Evolutionary conservation across 768 basidiomycete species (phyloP).

Genomic region (Amanita polypyramis): DNA sequence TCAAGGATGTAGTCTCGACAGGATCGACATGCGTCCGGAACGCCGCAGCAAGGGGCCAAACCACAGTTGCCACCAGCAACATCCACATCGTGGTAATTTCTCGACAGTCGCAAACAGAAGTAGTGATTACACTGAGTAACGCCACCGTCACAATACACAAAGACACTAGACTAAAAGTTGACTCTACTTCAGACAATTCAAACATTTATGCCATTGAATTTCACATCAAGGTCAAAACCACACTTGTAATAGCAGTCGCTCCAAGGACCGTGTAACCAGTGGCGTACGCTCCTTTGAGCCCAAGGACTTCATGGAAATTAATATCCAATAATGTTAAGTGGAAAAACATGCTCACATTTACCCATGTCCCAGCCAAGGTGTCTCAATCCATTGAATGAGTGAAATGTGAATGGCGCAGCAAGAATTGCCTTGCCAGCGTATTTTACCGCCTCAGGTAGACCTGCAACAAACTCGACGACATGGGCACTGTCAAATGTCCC

Average conservation of each 20-base stretch:
- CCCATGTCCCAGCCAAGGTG: constrained; percentile 87
- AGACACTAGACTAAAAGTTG: not conserved
- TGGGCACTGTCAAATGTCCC: constrained; percentile 70
- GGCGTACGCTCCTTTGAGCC: constrained; percentile 68
- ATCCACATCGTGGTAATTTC: not conserved
- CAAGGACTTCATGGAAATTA: constrained; percentile 45
- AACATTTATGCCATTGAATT: not conserved
- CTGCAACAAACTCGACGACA: constrained; percentile 60
- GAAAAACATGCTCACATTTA: constrained; percentile 55
- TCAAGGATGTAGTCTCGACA: not conserved
- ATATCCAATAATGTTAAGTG: constrained; percentile 1
- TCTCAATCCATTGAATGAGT: constrained; percentile 81
- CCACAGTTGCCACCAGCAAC: not conserved
- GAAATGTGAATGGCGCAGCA: constrained; percentile 85
- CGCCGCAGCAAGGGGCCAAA: not conserved
- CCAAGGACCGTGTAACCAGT: constrained; percentile 82
- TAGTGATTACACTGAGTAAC: not conserved
- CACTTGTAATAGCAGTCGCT: constrained; percentile 65
- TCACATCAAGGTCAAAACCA: constrained; percentile 35
- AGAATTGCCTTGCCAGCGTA: constrained; percentile 66
- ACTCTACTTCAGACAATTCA: not conserved
- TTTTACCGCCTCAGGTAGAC: constrained; percentile 71
- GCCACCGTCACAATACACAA: not conserved
- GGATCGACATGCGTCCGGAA: not conserved
- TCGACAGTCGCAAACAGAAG: no score